These are phyloP conservation scores for Angophora floribunda DNA, from an alignment of 345 rosid genomes.

Conservation along the genomic window DNA sequence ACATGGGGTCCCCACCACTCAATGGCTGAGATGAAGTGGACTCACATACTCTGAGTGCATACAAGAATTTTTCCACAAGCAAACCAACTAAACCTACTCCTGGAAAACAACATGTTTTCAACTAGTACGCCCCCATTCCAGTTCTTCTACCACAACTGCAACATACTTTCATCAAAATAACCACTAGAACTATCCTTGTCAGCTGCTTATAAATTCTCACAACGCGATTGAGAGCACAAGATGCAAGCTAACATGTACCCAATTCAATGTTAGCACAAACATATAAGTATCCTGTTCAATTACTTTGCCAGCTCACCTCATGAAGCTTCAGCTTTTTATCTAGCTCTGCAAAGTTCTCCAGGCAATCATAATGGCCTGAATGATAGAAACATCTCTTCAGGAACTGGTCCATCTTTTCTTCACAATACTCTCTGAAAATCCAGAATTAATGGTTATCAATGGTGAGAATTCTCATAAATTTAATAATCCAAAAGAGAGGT, in stretches of 20 bases:
- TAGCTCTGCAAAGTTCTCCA: constrained; percentile 57
- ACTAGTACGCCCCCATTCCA: background rate
- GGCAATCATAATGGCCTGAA: constrained; percentile 91
- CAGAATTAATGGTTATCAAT: background rate
- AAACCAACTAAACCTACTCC: background rate
- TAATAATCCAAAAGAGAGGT: background rate
- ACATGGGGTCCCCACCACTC: background rate
- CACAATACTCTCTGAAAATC: constrained; percentile 60
- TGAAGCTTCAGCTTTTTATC: constrained; percentile 75
- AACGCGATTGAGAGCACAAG: background rate
- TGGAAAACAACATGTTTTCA: background rate
- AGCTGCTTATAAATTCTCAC: background rate
- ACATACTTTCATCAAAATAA: background rate
- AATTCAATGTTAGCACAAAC: background rate
- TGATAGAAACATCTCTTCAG: constrained; percentile 92
- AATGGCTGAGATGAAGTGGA: background rate
- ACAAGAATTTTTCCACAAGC: background rate
- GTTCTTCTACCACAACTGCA: background rate
- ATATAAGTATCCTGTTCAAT: background rate
- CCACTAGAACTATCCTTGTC: background rate
- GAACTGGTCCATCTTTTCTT: constrained; percentile 85
- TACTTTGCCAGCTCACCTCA: constrained; percentile 42
- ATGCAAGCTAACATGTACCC: background rate
- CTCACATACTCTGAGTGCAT: background rate
- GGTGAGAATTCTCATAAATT: background rate